Percentiles rank a stretch among this genome's conserved stretches.
Evolutionary conservation across 106 monocot species (phyloP).

Genomic region (Dioscorea zingiberensis): DNA sequence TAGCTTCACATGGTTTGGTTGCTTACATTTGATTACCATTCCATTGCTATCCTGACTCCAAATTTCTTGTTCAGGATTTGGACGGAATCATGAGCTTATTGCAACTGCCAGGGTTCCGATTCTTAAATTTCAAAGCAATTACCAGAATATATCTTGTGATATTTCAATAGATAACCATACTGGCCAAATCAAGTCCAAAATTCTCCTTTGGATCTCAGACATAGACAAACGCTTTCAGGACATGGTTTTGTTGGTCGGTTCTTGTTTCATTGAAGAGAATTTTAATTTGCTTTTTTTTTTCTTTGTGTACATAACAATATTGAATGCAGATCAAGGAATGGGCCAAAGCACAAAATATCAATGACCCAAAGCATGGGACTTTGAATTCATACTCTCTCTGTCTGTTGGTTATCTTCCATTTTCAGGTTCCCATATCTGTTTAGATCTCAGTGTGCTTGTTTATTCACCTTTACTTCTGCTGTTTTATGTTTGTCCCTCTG

Average conservation of each 20-base stretch:
- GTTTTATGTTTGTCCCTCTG: too few relatives aligned
- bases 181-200: slow-evolving; percentile 66
- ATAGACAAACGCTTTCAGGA: slow-evolving; percentile 75
- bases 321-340: slow-evolving; percentile 73
- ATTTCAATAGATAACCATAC: slow-evolving; percentile 63
- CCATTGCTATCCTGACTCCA: neutral
- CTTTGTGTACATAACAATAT: slow-evolving; percentile 6
- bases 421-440: slow-evolving; percentile 82
- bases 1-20: too few relatives aligned
- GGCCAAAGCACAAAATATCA: slow-evolving; percentile 82
- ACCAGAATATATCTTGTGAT: slow-evolving; percentile 69
- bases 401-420: slow-evolving; percentile 78
- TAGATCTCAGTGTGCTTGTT: too few relatives aligned
- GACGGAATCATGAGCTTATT: too few relatives aligned
- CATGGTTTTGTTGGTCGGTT: slow-evolving; percentile 79
- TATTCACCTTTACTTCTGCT: too few relatives aligned
- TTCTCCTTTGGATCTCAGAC: slow-evolving; percentile 43
- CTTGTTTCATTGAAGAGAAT: neutral
- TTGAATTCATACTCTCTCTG: slow-evolving; percentile 90
- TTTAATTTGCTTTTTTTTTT: neutral
- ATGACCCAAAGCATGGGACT: slow-evolving; percentile 72
- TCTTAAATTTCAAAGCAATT: slow-evolving; percentile 52
- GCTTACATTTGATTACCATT: too few relatives aligned
- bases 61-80: slow-evolving; percentile 38
- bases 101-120: slow-evolving; percentile 73